Percentiles rank a stretch among this genome's conserved stretches.
Conservation (phyloP, 768 basidiomycete genomes). For the Collybia sordida region DNA sequence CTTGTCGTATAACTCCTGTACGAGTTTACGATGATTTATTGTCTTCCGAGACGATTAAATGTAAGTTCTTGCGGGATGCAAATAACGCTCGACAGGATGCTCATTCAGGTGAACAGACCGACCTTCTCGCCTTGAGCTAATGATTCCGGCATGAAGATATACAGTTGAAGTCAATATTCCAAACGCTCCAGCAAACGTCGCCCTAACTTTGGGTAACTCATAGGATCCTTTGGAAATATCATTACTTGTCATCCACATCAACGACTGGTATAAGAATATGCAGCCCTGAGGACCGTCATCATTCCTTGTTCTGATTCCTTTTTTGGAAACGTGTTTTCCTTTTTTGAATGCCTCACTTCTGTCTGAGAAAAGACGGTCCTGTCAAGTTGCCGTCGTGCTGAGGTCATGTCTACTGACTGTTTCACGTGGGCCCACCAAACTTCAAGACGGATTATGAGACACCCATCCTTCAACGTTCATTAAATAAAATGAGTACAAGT, state of each 20-base stretch:
- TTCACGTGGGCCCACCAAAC: too few species aligned
- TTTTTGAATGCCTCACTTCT: too few species aligned
- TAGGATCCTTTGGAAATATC: conserved; percentile 92
- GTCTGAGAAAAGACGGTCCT: too few species aligned
- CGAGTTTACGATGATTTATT: conserved; percentile 67
- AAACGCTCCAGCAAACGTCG: conserved; percentile 81
- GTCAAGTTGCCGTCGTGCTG: too few species aligned
- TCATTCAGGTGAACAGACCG: conserved; percentile 54
- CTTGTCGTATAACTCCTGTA: conserved; percentile 67
- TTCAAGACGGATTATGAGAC: too few species aligned
- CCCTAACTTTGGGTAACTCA: conserved; percentile 77
- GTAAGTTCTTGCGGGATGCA: conserved; percentile 70
- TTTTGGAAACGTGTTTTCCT: too few species aligned
- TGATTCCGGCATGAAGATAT: conserved; percentile 61
- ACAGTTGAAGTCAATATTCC: conserved; percentile 76
- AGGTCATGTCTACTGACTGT: too few species aligned
- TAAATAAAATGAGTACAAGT: too few species aligned
- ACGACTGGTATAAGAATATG: conserved; percentile 6
- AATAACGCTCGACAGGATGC: conserved; percentile 77
- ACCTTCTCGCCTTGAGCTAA: conserved; percentile 55
- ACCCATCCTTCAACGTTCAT: too few species aligned
- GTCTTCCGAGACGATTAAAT: conserved; percentile 42
- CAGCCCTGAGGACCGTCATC: too few species aligned
- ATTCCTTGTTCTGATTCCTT: too few species aligned
- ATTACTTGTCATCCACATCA: conserved; percentile 56